Percentiles rank a stretch among this genome's conserved stretches.
phyloP scores from a whole-genome alignment of 805 yeast genomes.

The Zygotorulaspora sp. region DNA sequence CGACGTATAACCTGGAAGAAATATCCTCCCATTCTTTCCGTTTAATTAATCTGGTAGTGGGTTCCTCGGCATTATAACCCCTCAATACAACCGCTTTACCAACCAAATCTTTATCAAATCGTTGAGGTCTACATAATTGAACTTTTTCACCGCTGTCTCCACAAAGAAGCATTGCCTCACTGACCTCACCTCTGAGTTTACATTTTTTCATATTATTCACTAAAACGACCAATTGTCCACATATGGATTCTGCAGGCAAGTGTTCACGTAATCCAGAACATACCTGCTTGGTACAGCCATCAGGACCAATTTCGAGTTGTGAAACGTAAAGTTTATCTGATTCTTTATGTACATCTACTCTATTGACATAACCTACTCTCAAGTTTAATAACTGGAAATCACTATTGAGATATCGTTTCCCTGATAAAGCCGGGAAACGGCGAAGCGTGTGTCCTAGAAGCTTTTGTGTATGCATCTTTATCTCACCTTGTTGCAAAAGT shows the following conservation, averaged over 20 bases:
- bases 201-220: conserved; percentile 56
- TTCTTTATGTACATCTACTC: conserved; percentile 47
- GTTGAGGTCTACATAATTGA: conserved; percentile 16
- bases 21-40: conserved; percentile 23
- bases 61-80: conserved; percentile 1
- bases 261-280: conserved; percentile 56
- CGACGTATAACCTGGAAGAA: conserved; percentile 16
- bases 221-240: conserved; percentile 44
- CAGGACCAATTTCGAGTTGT: conserved; percentile 36
- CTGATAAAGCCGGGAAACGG: neutral
- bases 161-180: conserved; percentile 67
- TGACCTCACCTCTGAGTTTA: conserved; percentile 56
- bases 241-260: conserved; percentile 39
- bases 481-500: neutral
- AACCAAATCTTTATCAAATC: conserved; percentile 1
- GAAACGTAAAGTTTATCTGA: conserved; percentile 61
- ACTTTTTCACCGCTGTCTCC: conserved; percentile 37
- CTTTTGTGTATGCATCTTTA: too few relatives aligned
- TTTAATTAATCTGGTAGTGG: conserved; percentile 18
- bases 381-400: conserved; percentile 27
- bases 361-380: conserved; percentile 46
- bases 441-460: too few relatives aligned
- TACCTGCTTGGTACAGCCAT: conserved; percentile 34
- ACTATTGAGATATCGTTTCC: neutral
- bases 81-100: conserved; percentile 17